Conservation (phyloP, 2,329 filamentous ascomycete genomes). For the Moelleriella libera region DNA sequence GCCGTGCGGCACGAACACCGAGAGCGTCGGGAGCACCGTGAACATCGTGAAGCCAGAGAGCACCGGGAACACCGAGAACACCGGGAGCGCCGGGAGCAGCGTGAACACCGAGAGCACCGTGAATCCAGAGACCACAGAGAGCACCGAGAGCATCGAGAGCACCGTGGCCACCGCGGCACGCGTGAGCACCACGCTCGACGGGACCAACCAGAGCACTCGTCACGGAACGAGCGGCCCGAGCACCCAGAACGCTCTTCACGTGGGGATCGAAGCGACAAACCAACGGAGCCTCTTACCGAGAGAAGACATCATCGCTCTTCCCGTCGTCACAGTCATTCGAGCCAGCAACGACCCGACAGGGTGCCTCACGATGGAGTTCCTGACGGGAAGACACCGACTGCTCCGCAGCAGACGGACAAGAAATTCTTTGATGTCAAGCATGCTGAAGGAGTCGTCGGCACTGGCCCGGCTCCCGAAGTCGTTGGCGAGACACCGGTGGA, state of each 20-base stretch:
- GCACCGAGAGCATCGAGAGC: no score
- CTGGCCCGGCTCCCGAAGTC: conserved; percentile 10
- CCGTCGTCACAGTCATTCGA: conserved; percentile 26
- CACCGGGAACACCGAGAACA: conserved; percentile 13
- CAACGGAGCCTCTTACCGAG: conserved; percentile 16
- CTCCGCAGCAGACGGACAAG: conserved; percentile 14
- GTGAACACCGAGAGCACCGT: conserved; percentile 2
- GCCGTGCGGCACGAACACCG: neutral
- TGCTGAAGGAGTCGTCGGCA: conserved; percentile 17
- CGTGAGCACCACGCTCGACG: conserved; percentile 10
- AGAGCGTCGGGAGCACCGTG: neutral
- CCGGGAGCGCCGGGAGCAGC: conserved; percentile 6
- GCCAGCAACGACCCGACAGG: conserved; percentile 15
- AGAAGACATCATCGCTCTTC: conserved; percentile 22
- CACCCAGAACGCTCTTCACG: conserved; percentile 5
- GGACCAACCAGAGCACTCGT: conserved; percentile 6
- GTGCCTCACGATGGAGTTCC: conserved; percentile 13
- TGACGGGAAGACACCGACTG: conserved; percentile 9
- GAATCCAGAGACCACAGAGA: neutral
- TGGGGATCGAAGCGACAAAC: conserved; percentile 15
- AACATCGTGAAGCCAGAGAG: neutral
- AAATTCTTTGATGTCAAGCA: conserved; percentile 28
- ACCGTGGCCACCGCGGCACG: neutral
- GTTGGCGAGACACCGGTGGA: conserved; percentile 8
- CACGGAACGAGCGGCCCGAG: conserved; percentile 3